Base-by-base conservation (phyloP, 2,329 filamentous ascomycete genomes). In the Fusarium protoensiforme region DNA sequence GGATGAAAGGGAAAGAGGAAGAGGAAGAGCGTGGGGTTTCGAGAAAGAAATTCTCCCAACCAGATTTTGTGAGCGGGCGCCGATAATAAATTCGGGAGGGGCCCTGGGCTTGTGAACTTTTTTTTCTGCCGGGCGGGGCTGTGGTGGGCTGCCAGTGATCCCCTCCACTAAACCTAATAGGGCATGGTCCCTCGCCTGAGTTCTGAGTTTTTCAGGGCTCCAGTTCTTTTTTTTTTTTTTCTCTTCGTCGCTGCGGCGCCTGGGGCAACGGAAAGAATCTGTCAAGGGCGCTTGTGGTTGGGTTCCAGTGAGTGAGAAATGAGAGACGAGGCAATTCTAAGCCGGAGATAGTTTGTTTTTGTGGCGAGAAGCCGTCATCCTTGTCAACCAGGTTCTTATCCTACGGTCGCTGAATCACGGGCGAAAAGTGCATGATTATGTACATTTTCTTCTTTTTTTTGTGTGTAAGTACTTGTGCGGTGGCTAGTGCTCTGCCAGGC, bases 31-130 rank as follows among this genome's bases (percentile, higher is more conserved):
- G 81, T 82, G 81, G 81, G 81, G 81, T 81, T 78, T 78, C 76
- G 76, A 78, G 80, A 79, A 80, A 82, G 79, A 82, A 81, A 80
- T 82, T 81, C 80, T 80, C 74, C 76, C 77, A 73, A 71, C 76
- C 72, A 38, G 77, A 79, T 80, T 80, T 80, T 80, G 77, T 81
- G 77, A 77, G 77, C 71, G 76, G 69, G 68, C 65, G 67, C 73
- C 54, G 70, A 72, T 69, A 78, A 75, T 73, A 78, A 79, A 78
- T 78, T 81, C 80, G 78, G 72, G 75, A 74, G 77, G 75, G 74
- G 69, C 75, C 74, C 46, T 51, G 46, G 46, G 46, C 46, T 51
- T 77, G 76, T 77, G 72, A 79, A 79, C 78, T 51, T 51, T 51
- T 80, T 82, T 81, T 81, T 78, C 78, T 78, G 73, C 75, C 76